Base-by-base conservation (phyloP, 371 early-diverging fungal genomes). In the Fennellomyces sp. region DNA sequence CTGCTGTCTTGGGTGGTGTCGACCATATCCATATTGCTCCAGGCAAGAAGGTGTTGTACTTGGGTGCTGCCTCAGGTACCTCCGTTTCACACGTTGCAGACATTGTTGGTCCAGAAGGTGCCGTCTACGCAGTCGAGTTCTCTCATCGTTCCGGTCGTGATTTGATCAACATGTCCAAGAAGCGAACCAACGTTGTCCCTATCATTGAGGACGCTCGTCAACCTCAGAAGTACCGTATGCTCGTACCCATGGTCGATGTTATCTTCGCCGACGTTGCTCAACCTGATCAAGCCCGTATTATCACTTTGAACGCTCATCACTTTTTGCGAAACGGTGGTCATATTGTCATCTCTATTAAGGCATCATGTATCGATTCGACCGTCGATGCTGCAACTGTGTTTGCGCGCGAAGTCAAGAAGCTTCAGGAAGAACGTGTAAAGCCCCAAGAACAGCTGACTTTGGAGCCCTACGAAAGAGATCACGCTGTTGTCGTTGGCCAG, bases 241-340 rank as follows among this genome's bases (percentile, higher is more conserved):
- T 99, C 52, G 97, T 99, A 48, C 95, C 95, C 42, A 98, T 99
- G 95, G 99, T 99, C 30, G 99, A 99, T 86, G 94, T 95, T 28
- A 93, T 99, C 63, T 99, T 99, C 82, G 99, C 99, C 47, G 99
- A 99, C 89, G 99, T 99, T 68, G 99, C 99, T 30, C 99, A 99
- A 80, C 99, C 99, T 56, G 99, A 99, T 82, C 99, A 99, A 88
- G 97, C 99, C 3, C 95, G 99, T 89, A 99, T 99, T 76, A 94
- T 99, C 71, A 66, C 97, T 55, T 84, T 99, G 71, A 99, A 99
- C 84, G 94, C 99, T 33, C 97, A 99, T 77, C 89, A 98, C 83
- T 99, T 99, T 88, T 84, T 99, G 68, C 98, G 98, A 87, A 95
- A 95, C 77, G 88, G 91, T 45, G 99, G 99, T 35, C 95, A 97